Percentiles rank a stretch among this genome's conserved stretches.
Evolutionary conservation across 2,329 filamentous ascomycete genomes (phyloP).

Genomic region (Claviceps africana): DNA sequence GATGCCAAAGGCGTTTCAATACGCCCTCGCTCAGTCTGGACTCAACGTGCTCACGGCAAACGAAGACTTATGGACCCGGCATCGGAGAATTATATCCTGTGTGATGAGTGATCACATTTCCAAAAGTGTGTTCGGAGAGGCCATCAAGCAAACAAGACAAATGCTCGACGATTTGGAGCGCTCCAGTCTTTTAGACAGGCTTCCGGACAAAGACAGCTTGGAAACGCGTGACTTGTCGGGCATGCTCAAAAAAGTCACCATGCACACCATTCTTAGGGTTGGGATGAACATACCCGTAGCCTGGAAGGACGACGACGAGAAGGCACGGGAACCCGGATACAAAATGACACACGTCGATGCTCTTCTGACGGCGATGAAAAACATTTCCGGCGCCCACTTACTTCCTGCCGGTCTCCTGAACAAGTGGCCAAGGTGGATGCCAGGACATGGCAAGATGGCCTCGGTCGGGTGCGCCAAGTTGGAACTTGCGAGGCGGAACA

Average conservation of each 20-base stretch:
- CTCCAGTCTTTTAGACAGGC: background rate
- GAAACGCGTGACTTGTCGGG: constrained; percentile 2
- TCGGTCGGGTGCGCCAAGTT: background rate
- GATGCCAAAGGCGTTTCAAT: background rate
- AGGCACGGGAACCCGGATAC: background rate
- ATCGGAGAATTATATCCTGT: background rate
- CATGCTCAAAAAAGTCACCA: constrained; percentile 1
- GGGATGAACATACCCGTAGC: background rate
- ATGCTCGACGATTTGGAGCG: background rate
- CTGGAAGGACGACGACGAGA: background rate
- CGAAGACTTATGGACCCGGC: background rate
- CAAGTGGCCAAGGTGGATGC: background rate
- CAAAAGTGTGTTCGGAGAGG: background rate
- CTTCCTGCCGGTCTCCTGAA: background rate
- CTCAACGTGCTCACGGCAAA: background rate
- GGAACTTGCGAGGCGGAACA: background rate
- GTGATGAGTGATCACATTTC: background rate
- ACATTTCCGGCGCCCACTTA: background rate
- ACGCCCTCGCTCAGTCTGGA: background rate
- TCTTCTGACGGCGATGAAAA: background rate
- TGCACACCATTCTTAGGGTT: background rate
- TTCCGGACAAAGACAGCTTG: background rate
- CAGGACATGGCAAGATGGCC: background rate
- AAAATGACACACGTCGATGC: background rate
- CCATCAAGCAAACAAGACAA: background rate